A percentile compares a stretch with the other conserved stretches of the same genome.
These are phyloP conservation scores for Alternaria ventricosa DNA, from an alignment of 2,329 filamentous ascomycete species.

Conservation along the genomic window DNA sequence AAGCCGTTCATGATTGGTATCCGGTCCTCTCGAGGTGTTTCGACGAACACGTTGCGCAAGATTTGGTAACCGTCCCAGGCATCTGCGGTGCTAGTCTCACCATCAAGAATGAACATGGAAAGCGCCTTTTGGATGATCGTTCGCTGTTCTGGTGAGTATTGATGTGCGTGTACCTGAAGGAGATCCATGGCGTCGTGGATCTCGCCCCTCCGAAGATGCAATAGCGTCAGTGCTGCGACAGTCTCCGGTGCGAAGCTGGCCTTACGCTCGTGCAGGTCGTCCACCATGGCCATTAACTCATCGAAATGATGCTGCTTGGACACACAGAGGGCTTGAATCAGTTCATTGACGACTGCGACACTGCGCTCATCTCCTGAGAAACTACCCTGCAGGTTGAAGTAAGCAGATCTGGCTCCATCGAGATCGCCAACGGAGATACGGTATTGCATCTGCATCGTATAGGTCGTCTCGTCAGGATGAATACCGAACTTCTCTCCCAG, in stretches of 20 bases:
- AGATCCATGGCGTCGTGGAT: slow-evolving; percentile 81
- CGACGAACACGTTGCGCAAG: slow-evolving; percentile 65
- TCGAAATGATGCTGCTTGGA: slow-evolving; percentile 69
- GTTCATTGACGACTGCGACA: slow-evolving; percentile 70
- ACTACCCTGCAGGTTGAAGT: slow-evolving; percentile 65
- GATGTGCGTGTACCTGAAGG: slow-evolving; percentile 74
- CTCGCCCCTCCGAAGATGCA: slow-evolving; percentile 78
- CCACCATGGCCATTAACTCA: slow-evolving; percentile 74
- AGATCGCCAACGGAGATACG: slow-evolving; percentile 76
- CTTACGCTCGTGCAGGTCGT: slow-evolving; percentile 73
- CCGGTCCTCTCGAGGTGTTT: slow-evolving; percentile 69
- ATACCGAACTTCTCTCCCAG: slow-evolving; percentile 72
- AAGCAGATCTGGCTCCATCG: slow-evolving; percentile 71
- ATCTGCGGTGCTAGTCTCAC: slow-evolving; percentile 68
- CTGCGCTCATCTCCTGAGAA: slow-evolving; percentile 66
- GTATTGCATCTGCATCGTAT: slow-evolving; percentile 77
- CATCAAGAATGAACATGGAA: slow-evolving; percentile 71
- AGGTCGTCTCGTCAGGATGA: slow-evolving; percentile 71
- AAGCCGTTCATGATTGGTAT: slow-evolving; percentile 81
- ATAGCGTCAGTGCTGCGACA: slow-evolving; percentile 72
- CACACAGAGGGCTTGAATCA: slow-evolving; percentile 72
- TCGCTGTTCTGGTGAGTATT: slow-evolving; percentile 74
- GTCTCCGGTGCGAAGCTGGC: slow-evolving; percentile 76
- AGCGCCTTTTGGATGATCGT: slow-evolving; percentile 70
- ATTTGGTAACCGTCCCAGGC: slow-evolving; percentile 68